Evolutionary conservation across 495 filamentous ascomycete species (phyloP), one percentile per base, ranked within the genome.

Genomic region (Clohesyomyces aquaticus): DNA sequence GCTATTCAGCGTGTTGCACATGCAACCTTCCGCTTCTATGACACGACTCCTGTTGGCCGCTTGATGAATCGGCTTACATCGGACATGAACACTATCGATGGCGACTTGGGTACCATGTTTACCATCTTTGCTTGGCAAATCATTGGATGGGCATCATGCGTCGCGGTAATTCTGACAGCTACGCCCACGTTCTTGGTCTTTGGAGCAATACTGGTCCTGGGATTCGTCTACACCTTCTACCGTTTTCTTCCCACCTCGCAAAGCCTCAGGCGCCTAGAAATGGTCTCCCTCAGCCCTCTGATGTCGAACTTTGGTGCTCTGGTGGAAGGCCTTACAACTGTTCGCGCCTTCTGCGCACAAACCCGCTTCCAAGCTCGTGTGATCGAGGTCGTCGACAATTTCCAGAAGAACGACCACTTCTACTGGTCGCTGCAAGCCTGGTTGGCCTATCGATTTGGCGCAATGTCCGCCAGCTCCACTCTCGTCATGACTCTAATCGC

Each of bases 331-430:
- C 71, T 96, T 38, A 88, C 87, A 1, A 96, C 91, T 0, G 88
- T 96, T 43, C 66, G 68, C 41, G 86, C 91, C 0, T 93, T 91
- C 72, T 82, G 78, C 46, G 89, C 87, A 4, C 85, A 92, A 67
- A 74, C 79, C 14, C 85, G 86, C 48, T 96, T 94, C 66, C 90
- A 94, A 67, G 79, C 82, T 55, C 81, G 85, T 22, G 87, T 91
- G 59, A 88, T 95, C 43, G 78, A 79, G 3, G 88, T 88, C 19
- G 88, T 88, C 0, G 91, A 95, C 73, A 82, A 82, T 2, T 95
- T 95, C 73, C 90, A 93, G 73, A 91, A 90, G 65, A 92, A 93
- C 88, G 91, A 95, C 70, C 91, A 95, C 73, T 91, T 95, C 76
- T 95, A 92, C 76, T 95, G 91, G 90, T 88, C 83, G 49, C 78